Conservation (phyloP, 176 grass and related monocot genomes). For the Pharus latifolius region DNA sequence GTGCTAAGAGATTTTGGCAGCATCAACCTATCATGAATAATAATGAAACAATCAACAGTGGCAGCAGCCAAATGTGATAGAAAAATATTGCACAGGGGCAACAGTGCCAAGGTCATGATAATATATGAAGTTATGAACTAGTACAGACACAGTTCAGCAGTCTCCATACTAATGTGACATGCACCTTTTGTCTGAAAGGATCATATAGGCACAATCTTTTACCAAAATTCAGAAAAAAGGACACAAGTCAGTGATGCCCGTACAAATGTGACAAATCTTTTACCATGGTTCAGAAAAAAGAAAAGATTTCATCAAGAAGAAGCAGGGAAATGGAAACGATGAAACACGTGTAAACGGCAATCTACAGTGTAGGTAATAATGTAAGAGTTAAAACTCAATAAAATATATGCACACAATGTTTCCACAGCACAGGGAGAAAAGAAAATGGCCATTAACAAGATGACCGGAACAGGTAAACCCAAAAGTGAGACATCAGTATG, state of each 20-base stretch:
- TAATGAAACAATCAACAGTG: not conserved
- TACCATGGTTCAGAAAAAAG: not conserved
- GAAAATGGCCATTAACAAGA: conserved; percentile 1
- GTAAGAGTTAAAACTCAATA: not conserved
- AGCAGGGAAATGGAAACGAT: not conserved
- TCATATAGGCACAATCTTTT: not conserved
- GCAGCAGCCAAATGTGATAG: not conserved
- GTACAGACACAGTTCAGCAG: not conserved
- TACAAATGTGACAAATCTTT: not conserved
- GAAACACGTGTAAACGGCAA: not conserved
- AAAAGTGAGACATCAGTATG: not conserved
- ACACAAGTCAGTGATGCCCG: not conserved
- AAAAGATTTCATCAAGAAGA: not conserved
- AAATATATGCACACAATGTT: not conserved
- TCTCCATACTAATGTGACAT: not conserved
- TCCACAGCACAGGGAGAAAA: not conserved
- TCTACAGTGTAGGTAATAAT: not conserved
- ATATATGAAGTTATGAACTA: not conserved
- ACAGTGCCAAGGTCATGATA: not conserved
- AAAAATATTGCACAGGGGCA: not conserved
- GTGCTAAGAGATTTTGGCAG: not conserved
- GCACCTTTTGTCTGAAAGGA: not conserved
- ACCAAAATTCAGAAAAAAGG: not conserved
- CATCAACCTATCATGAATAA: conserved; percentile 5
- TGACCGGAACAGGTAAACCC: not conserved